Evolutionary conservation across 2,329 filamentous ascomycete genomes (phyloP).

Genomic region (Fragosphaeria purpurea): DNA sequence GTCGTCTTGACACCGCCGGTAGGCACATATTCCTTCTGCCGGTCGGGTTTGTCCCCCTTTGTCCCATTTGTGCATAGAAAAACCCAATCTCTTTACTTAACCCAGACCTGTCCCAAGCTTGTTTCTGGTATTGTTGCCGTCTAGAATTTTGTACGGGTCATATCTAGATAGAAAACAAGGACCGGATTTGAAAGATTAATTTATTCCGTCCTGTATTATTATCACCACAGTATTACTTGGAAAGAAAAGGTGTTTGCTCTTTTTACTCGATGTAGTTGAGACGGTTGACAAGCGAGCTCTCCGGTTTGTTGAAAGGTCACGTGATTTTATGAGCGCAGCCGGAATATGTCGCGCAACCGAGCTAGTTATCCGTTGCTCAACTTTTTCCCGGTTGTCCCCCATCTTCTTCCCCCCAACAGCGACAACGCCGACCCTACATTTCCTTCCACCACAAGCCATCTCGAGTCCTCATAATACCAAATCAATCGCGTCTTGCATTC

Average conservation of each 20-base stretch:
- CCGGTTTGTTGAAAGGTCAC: neutral
- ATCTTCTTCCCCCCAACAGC: too few species aligned
- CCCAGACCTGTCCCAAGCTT: too few species aligned
- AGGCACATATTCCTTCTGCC: too few species aligned
- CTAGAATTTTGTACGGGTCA: too few species aligned
- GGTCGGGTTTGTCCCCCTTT: neutral
- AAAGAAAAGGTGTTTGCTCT: neutral
- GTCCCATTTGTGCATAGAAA: conserved; percentile 32
- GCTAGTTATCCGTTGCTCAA: conserved; percentile 7
- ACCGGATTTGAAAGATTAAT: too few species aligned
- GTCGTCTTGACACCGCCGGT: conserved; percentile 1
- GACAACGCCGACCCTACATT: conserved; percentile 2
- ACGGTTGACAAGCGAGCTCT: too few species aligned
- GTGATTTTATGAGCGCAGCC: conserved; percentile 3
- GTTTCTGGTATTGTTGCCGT: too few species aligned
- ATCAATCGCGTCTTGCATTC: conserved; percentile 12
- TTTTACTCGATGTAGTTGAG: too few species aligned
- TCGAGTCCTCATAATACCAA: conserved; percentile 20
- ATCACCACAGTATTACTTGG: too few species aligned
- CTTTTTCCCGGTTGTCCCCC: conserved; percentile 5
- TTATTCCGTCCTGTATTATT: too few species aligned
- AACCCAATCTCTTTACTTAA: too few species aligned
- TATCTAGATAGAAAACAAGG: too few species aligned
- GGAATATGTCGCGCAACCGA: conserved; percentile 12
- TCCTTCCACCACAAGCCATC: conserved; percentile 14